phyloP scores from a whole-genome alignment of 192 early-diverging fungal genomes.

The Coemansia biformis region DNA sequence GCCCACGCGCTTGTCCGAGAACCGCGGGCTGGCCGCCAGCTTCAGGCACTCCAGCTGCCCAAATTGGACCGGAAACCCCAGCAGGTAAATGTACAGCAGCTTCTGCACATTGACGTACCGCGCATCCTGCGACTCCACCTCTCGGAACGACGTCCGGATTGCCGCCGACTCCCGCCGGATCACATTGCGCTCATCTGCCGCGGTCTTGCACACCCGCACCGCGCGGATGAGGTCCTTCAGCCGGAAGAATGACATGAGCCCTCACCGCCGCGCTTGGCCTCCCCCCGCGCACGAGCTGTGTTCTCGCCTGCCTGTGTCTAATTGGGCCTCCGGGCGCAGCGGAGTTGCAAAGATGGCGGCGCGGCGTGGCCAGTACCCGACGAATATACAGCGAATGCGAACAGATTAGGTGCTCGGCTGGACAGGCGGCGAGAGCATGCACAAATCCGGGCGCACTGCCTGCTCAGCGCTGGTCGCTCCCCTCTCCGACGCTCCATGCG shows the following conservation, averaged over 20 bases:
- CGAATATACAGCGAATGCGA: too few species aligned
- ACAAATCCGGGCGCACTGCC: too few species aligned
- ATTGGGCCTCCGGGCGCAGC: too few species aligned
- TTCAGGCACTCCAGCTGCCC: conserved; percentile 99
- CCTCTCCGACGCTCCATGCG: too few species aligned
- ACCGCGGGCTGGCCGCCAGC: conserved; percentile 86
- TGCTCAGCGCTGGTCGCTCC: too few species aligned
- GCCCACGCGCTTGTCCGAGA: conserved; percentile 95
- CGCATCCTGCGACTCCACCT: conserved; percentile 80
- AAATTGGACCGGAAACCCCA: conserved; percentile 98
- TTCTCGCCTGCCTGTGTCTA: neutral
- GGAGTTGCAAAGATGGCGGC: too few species aligned
- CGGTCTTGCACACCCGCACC: conserved; percentile 95
- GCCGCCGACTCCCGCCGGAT: conserved; percentile 93
- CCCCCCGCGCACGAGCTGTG: too few species aligned
- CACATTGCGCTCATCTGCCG: conserved; percentile 96
- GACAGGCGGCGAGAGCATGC: too few species aligned
- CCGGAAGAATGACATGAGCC: conserved; percentile 50
- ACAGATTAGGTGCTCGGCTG: too few species aligned
- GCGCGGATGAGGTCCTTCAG: conserved; percentile 90
- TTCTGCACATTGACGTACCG: conserved; percentile 94
- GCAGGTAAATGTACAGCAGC: conserved; percentile 96
- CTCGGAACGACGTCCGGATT: conserved; percentile 95
- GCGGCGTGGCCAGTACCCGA: too few species aligned
- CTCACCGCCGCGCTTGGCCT: too few species aligned